Evolutionary conservation across 2,329 filamentous ascomycete genomes (phyloP), one percentile per base, ranked within the genome.

Genomic region (Bipolaris gigantea): DNA sequence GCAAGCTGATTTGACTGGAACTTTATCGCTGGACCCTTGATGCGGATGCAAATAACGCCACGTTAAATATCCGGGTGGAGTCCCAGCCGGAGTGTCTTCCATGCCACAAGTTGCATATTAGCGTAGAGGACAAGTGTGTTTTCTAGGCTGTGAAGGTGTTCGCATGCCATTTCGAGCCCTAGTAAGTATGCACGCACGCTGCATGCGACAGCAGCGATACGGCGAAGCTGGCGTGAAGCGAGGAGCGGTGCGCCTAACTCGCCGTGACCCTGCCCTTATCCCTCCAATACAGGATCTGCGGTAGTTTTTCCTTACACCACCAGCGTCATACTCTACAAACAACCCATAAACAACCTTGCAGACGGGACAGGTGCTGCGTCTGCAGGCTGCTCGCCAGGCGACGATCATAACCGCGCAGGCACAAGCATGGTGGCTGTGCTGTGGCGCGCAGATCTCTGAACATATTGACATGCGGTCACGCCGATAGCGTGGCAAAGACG

Each of bases 401-500:
- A 48, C 44, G 55, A 61, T 62, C 58, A 53, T 62, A 58, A 42
- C 53, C 50, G 44, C 44, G 41, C 44, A 42, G 49, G 48, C 38
- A 16, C 41, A 41, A 41, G 52, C 35, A 48, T 38, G 54, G 63
- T 58, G 63, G 63, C 62, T 63, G 63, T 67, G 64, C 63, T 56
- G 35, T 64, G 63, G 64, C 62, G 63, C 44, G 53, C 10, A 55
- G 48, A 66, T 67, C 62, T 25, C 55, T 47, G 30, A 16, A 45
- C 40, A 16, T 34, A 39, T 39, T 35, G 39, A 36, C 42, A 48
- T 48, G 59, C 65, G 65, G 65, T 53, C 62, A 63, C 50, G 42
- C 65, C 65, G 65, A 63, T 35, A 34, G 15, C 56, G 65, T 68
- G 65, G 65, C 65, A 56, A 68, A 61, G 36, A 35, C 21, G 27